Evolutionary conservation across 1,139 yeast genomes (phyloP), one percentile per base, ranked within the genome.

Genomic region (Hyphopichia khmerensis): DNA sequence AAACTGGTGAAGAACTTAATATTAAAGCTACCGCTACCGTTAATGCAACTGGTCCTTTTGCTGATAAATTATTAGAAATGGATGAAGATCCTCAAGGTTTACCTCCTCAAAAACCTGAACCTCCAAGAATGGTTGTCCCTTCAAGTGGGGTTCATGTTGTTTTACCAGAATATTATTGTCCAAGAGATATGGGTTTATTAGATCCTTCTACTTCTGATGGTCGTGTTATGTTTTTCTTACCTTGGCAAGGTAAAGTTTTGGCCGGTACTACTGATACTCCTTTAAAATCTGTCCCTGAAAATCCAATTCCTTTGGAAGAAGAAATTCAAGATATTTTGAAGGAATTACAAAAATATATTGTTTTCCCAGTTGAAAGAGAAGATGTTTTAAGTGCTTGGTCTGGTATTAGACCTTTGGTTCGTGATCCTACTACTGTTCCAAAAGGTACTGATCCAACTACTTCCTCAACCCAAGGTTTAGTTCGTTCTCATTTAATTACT

Each of bases 331-430:
- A 89, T 64, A 88, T 91, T 50, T 76, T 91, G 65, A 78, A 79
- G 53, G 98, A 91, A 66, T 78, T 91, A 63, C 93, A 87, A 68
- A 89, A 87, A 67, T 91, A 91, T 68, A 80, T 91, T 55, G 88
- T 84, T 57, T 84, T 91, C 76, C 90, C 90, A 40, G 96, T 91
- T 42, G 79, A 86, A 58, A 80, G 96, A 69, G 89, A 84, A 49
- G 98, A 91, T 60, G 96, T 91, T 35, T 76, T 87, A 53, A 86
- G 95, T 58, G 96, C 98, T 43, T 91, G 98, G 98, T 84, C 95
- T 43, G 98, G 98, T 67, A 87, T 91, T 58, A 80, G 98, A 65
- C 98, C 98, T 16, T 80, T 91, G 60, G 97, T 89, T 36, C 83
- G 88, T 64, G 96, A 90, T 63, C 97, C 97, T 44, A 70, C 82